Evolutionary conservation across 148 eudicot species (phyloP).

Genomic region (Suaeda aralocaspica): DNA sequence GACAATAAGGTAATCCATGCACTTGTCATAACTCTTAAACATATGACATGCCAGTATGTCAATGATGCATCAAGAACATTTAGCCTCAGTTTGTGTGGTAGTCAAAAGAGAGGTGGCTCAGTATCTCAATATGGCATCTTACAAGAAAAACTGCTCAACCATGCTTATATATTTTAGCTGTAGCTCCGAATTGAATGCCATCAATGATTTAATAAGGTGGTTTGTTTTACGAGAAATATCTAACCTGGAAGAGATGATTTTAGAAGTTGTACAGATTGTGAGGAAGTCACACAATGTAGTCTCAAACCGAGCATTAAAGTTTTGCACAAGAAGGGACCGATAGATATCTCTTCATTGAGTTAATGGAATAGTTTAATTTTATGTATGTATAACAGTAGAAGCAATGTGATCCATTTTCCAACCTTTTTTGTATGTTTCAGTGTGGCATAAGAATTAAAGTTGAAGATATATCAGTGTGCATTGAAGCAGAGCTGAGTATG

Average conservation of each 20-base stretch:
- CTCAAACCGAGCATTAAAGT: neutral
- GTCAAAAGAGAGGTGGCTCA: neutral
- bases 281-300: neutral
- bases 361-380: neutral
- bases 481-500: slow-evolving; percentile 36
- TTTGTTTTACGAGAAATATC: neutral
- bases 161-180: neutral
- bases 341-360: neutral
- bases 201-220: neutral
- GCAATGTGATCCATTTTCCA: slow-evolving; percentile 1
- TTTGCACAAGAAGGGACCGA: neutral
- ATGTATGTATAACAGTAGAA: neutral
- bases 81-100: neutral
- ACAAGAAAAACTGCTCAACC: neutral
- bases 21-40: slow-evolving; percentile 5
- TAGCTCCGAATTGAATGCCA: neutral
- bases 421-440: slow-evolving; percentile 37
- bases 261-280: neutral
- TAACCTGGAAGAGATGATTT: neutral
- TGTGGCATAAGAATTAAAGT: slow-evolving; percentile 52
- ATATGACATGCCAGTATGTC: neutral
- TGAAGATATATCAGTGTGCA: slow-evolving; percentile 46
- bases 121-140: neutral
- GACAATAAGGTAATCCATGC: slow-evolving; percentile 29
- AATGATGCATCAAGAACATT: neutral